phyloP scores from a whole-genome alignment of 2,329 filamentous ascomycete species.

The Aspergillus neotritici region DNA sequence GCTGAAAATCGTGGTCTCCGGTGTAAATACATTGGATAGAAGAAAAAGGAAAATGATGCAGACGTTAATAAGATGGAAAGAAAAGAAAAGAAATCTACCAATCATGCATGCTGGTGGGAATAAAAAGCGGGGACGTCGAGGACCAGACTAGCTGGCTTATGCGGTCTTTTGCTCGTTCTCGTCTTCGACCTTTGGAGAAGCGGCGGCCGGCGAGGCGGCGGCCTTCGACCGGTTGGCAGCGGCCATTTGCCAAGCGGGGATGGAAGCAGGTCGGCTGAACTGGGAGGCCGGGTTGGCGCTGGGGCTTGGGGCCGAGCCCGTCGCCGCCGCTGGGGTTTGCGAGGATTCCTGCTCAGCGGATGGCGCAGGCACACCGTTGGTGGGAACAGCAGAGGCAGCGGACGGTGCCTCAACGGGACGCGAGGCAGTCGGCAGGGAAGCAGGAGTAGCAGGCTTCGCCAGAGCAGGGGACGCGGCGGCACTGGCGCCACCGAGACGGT shows the following conservation, averaged over 20 bases:
- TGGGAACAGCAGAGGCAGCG: conserved; percentile 9
- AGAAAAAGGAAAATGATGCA: conserved; percentile 4
- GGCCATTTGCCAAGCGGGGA: conserved; percentile 75
- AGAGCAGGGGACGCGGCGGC: conserved; percentile 27
- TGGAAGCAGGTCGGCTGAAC: conserved; percentile 56
- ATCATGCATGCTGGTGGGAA: background rate
- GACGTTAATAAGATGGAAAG: background rate
- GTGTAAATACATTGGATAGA: conserved; percentile 22
- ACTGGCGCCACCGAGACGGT: conserved; percentile 47
- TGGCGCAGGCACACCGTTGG: conserved; percentile 17
- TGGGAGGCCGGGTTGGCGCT: conserved; percentile 45
- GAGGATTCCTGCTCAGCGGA: conserved; percentile 23
- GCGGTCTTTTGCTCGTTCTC: conserved; percentile 26
- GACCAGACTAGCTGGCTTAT: conserved; percentile 23
- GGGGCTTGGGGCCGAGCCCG: conserved; percentile 26
- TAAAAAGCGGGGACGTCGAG: background rate
- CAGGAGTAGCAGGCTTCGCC: conserved; percentile 26
- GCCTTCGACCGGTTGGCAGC: conserved; percentile 51
- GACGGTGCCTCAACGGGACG: conserved; percentile 18
- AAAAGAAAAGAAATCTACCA: background rate
- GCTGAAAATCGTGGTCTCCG: background rate
- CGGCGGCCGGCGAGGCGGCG: conserved; percentile 23
- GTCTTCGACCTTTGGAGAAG: conserved; percentile 15
- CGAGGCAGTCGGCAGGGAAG: conserved; percentile 17
- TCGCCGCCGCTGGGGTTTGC: conserved; percentile 19